Percentiles rank a stretch among this genome's conserved stretches.
These are phyloP conservation scores for Ramaria sp. DNA, from an alignment of 768 basidiomycete genomes.

Conservation along the genomic window DNA sequence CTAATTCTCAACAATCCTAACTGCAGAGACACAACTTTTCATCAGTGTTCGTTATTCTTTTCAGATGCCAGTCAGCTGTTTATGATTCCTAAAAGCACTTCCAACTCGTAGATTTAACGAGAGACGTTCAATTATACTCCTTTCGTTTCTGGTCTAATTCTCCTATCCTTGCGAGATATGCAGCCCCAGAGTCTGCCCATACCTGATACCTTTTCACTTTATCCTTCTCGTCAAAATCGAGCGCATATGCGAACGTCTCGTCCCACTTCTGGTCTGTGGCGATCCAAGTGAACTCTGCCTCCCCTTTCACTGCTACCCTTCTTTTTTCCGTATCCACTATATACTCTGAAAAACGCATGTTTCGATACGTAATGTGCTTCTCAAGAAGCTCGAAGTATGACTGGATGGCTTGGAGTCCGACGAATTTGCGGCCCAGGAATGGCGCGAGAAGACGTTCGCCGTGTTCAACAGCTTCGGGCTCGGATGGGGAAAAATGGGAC, in stretches of 20 bases:
- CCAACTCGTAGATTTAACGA: neutral
- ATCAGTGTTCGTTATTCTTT: too few species aligned
- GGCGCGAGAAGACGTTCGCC: constrained; percentile 44
- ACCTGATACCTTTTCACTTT: constrained; percentile 53
- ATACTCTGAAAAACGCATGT: constrained; percentile 44
- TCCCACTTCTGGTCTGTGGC: constrained; percentile 41
- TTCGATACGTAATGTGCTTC: constrained; percentile 35
- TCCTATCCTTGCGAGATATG: constrained; percentile 48
- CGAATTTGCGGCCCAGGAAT: constrained; percentile 45
- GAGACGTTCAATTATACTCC: too few species aligned
- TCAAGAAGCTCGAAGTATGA: constrained; percentile 40
- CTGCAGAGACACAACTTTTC: too few species aligned
- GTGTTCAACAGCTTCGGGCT: constrained; percentile 39
- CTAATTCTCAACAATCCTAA: too few species aligned
- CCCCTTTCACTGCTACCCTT: constrained; percentile 45
- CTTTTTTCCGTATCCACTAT: constrained; percentile 37
- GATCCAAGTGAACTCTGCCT: constrained; percentile 45
- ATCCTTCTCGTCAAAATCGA: constrained; percentile 47
- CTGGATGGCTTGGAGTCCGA: constrained; percentile 30
- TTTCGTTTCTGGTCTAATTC: constrained; percentile 19
- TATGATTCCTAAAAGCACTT: neutral
- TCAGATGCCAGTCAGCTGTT: too few species aligned
- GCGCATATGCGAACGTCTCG: constrained; percentile 47
- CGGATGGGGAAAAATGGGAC: constrained; percentile 38
- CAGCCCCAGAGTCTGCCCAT: constrained; percentile 59